Base-by-base conservation (phyloP, 176 grass and related monocot species). In the Ensete ventricosum region DNA sequence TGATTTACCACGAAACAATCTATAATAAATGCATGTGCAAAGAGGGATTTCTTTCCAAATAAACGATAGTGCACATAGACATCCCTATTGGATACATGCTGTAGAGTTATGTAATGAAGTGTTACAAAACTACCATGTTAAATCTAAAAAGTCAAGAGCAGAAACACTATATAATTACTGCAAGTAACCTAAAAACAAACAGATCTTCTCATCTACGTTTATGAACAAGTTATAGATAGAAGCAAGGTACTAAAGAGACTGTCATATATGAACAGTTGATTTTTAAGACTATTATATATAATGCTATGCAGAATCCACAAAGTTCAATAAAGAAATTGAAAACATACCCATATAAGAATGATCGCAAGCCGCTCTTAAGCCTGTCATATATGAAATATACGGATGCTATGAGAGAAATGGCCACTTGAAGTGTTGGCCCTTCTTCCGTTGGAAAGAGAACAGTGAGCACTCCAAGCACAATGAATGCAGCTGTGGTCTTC, bases 361-460 rank as follows among this genome's bases (percentile, higher is more conserved):
- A 71, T 70, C 81, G 84, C 79, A 89, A 81, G 77, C 86, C 82
- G 75, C 73, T 91, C 82, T 29, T 83, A 65, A 98, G 67, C 69
- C 88, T 86, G 69, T 85, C 77, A 81, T 94, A 85, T 76, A 94
- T 83, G 82, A 99, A 99, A 85, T 89, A 99, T 77, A 99, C 82
- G 75, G 89, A 87, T 77, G 85, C 80, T 22, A 83, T 88, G 78
- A 92, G 88, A 60, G 95, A 99, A 71, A 91, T 29, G 49, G 83
- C 76, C 76, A 99, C 90, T 79, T 99, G 95, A 17, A 94, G 83
- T 78, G 95, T 94, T 75, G 95, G 90, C 26, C 95, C 95, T 62
- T 94, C 90, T 91, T 94, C 90, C 8, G 88, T 89, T 77, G 95
- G 90, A 86, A 89, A 91, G 64, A 77, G 54, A 81, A 91, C 82